phyloP scores from a whole-genome alignment of 208 protist species.

The Trypanosoma rangeli region DNA sequence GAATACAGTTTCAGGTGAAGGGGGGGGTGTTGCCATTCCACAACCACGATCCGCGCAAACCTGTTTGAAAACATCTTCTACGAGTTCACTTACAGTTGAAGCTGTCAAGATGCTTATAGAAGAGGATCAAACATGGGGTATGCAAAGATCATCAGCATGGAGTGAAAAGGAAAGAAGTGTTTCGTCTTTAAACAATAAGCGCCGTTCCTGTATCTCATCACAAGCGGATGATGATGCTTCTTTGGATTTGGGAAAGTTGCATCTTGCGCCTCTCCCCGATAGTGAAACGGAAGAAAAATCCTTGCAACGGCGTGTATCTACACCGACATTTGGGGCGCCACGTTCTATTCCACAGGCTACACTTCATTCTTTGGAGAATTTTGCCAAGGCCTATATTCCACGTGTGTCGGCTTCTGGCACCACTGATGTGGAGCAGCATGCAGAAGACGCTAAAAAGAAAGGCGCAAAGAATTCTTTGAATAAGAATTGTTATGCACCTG shows the following conservation, averaged over 20 bases:
- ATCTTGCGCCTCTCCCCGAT: not conserved
- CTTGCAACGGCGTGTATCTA: not conserved
- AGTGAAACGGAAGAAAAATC: not conserved
- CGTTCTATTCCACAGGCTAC: slow-evolving; percentile 15
- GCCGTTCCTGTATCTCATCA: not conserved
- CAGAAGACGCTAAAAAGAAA: not conserved
- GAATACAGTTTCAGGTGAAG: not conserved
- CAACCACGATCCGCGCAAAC: slow-evolving; percentile 19
- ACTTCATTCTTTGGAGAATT: slow-evolving; percentile 20
- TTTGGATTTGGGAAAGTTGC: slow-evolving; percentile 11
- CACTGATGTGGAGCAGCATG: not conserved
- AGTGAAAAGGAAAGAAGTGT: not conserved
- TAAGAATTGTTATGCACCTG: not conserved
- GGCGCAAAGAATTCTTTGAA: not conserved
- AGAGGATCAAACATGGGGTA: not conserved
- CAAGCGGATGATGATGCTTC: slow-evolving; percentile 14
- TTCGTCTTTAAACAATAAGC: not conserved
- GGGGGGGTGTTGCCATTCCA: slow-evolving; percentile 9
- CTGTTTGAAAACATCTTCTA: not conserved
- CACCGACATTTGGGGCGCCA: not conserved
- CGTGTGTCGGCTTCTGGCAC: not conserved
- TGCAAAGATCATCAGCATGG: not conserved
- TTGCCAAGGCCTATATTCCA: slow-evolving; percentile 23
- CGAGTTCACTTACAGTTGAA: not conserved
- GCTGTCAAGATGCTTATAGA: not conserved